phyloP scores from a whole-genome alignment of 1,284 basidiomycete species.

The Malassezia globosa region DNA sequence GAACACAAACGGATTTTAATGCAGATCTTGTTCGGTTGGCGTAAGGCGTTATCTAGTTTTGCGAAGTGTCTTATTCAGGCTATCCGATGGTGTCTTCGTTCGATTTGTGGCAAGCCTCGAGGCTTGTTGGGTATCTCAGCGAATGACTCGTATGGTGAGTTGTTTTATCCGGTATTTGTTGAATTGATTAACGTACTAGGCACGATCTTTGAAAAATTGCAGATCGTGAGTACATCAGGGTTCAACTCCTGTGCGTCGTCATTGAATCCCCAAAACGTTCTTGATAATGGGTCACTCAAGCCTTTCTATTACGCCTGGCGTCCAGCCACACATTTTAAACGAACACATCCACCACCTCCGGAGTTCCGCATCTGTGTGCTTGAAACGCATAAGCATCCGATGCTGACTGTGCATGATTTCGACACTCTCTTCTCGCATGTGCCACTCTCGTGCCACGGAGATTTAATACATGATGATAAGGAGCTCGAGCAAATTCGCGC shows the following conservation, averaged over 20 bases:
- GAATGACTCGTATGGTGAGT: slow-evolving; percentile 6
- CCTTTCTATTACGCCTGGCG: slow-evolving; percentile 83
- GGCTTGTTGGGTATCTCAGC: slow-evolving; percentile 11
- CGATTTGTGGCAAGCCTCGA: not conserved
- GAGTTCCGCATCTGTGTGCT: slow-evolving; percentile 74
- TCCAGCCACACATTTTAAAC: slow-evolving; percentile 70
- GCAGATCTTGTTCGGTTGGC: not conserved
- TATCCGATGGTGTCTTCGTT: not conserved
- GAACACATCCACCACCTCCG: slow-evolving; percentile 64
- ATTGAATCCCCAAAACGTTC: not conserved
- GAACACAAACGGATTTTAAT: not conserved
- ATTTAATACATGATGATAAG: slow-evolving; percentile 16
- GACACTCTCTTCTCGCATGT: slow-evolving; percentile 29
- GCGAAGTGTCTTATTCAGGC: not conserved
- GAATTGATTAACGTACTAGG: too few species aligned
- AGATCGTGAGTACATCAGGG: slow-evolving; percentile 57
- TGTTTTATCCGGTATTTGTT: not conserved
- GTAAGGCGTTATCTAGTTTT: not conserved
- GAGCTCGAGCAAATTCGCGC: slow-evolving; percentile 22
- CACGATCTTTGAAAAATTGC: slow-evolving; percentile 49
- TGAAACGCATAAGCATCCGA: slow-evolving; percentile 22
- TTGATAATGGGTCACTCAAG: slow-evolving; percentile 31
- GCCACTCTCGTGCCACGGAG: slow-evolving; percentile 19
- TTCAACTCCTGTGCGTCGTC: too few species aligned
- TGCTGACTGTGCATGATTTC: slow-evolving; percentile 27